Percentiles rank a stretch among this genome's conserved stretches.
Conservation (phyloP, 495 filamentous ascomycete species). For the Aspergillus kassunensis region DNA sequence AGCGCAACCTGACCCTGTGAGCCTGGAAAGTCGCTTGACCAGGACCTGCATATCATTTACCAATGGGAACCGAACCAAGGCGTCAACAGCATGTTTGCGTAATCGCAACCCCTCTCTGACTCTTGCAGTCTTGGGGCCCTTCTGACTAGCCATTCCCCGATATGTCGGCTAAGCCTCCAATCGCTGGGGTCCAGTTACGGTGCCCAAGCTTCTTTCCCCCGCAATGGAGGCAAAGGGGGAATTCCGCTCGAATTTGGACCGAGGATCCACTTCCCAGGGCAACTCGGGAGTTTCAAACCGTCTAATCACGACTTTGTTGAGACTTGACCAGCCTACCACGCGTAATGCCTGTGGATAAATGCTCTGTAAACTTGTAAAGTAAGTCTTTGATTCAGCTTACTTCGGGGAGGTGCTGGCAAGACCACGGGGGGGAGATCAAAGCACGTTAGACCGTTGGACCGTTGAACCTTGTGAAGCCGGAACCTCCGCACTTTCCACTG, state of each 20-base stretch:
- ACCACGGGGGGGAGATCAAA: constrained; percentile 1
- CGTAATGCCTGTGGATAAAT: neutral
- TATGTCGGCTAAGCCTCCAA: neutral
- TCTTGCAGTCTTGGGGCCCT: too few relatives aligned
- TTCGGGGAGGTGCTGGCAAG: neutral
- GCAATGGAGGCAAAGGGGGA: constrained; percentile 2
- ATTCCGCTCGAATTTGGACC: constrained; percentile 1
- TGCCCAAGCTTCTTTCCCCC: constrained; percentile 1
- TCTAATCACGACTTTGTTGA: neutral
- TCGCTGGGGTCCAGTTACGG: neutral
- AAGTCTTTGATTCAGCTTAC: neutral
- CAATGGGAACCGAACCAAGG: neutral
- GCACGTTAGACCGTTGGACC: neutral
- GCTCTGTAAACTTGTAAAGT: neutral
- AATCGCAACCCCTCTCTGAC: neutral
- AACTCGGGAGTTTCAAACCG: neutral
- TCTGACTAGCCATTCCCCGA: too few relatives aligned
- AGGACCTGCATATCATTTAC: too few relatives aligned
- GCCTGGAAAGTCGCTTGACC: too few relatives aligned
- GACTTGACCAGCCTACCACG: too few relatives aligned
- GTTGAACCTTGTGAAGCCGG: neutral
- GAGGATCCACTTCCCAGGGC: neutral
- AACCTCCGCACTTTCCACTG: neutral
- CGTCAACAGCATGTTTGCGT: neutral
- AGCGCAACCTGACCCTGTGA: too few relatives aligned